phyloP scores from a whole-genome alignment of 192 early-diverging fungal genomes.

The Ambispora gerdemannii region DNA sequence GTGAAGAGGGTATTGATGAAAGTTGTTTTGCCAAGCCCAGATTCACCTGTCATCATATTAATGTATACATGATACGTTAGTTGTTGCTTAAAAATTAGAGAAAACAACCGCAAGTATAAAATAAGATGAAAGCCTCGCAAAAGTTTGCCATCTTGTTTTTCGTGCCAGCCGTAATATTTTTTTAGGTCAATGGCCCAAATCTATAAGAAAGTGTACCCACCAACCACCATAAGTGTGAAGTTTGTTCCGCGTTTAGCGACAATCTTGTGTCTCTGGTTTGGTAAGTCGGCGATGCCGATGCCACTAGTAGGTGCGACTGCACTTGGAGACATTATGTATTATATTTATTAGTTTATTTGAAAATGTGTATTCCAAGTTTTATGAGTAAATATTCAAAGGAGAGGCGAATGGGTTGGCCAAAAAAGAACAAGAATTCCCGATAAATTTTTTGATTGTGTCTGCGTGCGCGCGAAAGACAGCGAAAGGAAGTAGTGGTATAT shows the following conservation, averaged over 20 bases:
- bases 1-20: constrained; percentile 99
- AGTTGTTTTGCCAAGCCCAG: constrained; percentile 96
- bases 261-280: constrained; percentile 98
- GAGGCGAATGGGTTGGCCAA: constrained; percentile 24
- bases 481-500: not conserved
- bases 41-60: constrained; percentile 66
- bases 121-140: no score
- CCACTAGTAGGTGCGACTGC: constrained; percentile 50
- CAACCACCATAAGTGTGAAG: constrained; percentile 96
- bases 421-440: not conserved
- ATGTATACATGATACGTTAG: not conserved
- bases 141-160: not conserved
- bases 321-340: constrained; percentile 38
- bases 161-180: not conserved
- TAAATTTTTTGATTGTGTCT: no score
- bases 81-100: not conserved
- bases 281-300: constrained; percentile 96
- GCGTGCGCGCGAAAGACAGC: no score
- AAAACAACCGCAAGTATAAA: not conserved
- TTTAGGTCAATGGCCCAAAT: not conserved
- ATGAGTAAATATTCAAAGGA: no score
- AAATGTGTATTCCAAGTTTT: no score
- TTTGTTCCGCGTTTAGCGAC: constrained; percentile 94
- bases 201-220: constrained; percentile 39
- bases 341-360: no score